Evolutionary conservation across 495 filamentous ascomycete species (phyloP).

Genomic region (Hypomontagnella monticulosa): DNA sequence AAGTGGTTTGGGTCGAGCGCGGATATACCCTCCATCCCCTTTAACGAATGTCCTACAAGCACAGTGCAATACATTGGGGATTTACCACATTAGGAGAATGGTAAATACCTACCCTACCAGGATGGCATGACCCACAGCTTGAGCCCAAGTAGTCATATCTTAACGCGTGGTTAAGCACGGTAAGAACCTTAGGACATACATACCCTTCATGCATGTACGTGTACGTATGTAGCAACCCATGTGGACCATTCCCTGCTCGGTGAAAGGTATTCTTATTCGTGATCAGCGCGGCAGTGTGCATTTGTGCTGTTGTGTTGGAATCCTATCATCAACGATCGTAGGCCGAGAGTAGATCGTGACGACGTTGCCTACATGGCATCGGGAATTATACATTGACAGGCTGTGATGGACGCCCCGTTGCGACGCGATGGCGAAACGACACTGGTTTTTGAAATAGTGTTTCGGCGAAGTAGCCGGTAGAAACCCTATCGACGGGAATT

Average conservation of each 20-base stretch:
- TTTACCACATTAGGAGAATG: too few relatives aligned
- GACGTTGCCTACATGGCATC: neutral
- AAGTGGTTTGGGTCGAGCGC: too few relatives aligned
- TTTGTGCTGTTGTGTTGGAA: constrained; percentile 3
- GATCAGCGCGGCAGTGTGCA: constrained; percentile 3
- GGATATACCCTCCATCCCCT: too few relatives aligned
- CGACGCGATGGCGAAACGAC: neutral
- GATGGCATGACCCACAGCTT: neutral
- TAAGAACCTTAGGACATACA: constrained; percentile 21
- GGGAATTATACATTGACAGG: neutral
- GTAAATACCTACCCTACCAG: neutral
- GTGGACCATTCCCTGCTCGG: neutral
- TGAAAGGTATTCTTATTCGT: neutral
- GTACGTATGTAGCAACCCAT: constrained; percentile 13
- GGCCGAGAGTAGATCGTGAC: neutral
- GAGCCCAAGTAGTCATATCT: neutral
- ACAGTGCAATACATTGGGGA: too few relatives aligned
- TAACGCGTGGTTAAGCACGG: constrained; percentile 1
- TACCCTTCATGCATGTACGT: constrained; percentile 15
- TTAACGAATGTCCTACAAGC: too few relatives aligned
- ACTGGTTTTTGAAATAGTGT: neutral
- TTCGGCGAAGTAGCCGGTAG: too few relatives aligned
- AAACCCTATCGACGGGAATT: constrained; percentile 6
- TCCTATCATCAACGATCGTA: neutral
- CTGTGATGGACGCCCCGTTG: neutral